Evolutionary conservation across 2,329 filamentous ascomycete species (phyloP), one percentile per base, ranked within the genome.

Genomic region (Colletotrichum camelliae): DNA sequence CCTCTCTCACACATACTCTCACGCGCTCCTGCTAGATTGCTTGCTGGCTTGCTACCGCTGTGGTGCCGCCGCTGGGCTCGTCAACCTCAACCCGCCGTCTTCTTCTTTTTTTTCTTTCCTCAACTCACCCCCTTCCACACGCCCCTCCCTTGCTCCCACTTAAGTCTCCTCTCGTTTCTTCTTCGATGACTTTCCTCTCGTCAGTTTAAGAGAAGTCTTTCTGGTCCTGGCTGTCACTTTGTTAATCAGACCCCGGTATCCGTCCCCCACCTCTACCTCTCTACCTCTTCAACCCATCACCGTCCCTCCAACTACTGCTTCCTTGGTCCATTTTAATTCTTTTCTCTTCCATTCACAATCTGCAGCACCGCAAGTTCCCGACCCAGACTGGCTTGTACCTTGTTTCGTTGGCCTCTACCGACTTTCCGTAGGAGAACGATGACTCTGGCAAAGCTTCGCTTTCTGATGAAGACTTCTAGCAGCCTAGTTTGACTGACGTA

Each of bases 401-500:
- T 80, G 81, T 80, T 76, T 79, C 79, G 60, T 72, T 76, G 71
- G 77, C 78, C 76, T 74, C 72, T 74, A 78, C 74, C 77, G 78
- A 80, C 81, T 81, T 80, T 82, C 81, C 79, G 73, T 80, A 81
- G 80, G 80, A 82, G 65, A 80, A 84, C 82, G 77, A 83, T 85
- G 83, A 85, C 81, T 82, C 82, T 84, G 81, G 83, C 81, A 82
- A 83, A 82, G 80, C 79, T 79, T 79, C 80, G 79, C 80, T 78
- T 80, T 83, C 81, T 83, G 81, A 79, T 80, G 77, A 82, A 82
- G 80, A 78, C 79, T 79, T 81, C 82, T 81, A 85, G 78, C 81
- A 84, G 82, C 81, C 79, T 84, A 81, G 80, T 79, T 82, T 81
- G 78, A 85, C 83, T 83, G 82, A 84, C 82, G 84, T 87, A 84